Conservation (phyloP, 495 filamentous ascomycete genomes). For the Annulohypoxylon stygium region DNA sequence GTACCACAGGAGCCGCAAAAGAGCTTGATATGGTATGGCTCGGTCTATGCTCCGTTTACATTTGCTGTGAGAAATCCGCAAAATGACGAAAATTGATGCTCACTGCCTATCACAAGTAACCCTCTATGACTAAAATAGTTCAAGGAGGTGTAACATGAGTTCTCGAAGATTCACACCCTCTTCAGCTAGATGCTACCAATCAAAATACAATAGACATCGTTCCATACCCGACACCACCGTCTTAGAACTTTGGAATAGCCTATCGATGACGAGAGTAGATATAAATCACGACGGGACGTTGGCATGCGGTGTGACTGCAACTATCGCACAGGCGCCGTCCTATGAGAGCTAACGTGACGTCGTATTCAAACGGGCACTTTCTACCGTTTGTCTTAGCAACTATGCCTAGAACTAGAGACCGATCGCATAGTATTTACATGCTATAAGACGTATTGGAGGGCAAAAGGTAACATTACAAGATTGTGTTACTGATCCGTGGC, state of each 20-base stretch:
- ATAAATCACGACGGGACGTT: not conserved
- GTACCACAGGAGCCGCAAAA: not conserved
- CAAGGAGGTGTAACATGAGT: not conserved
- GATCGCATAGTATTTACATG: not conserved
- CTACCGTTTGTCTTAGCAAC: not conserved
- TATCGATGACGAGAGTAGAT: not conserved
- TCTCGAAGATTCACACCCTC: not conserved
- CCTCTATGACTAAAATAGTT: not conserved
- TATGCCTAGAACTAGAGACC: not conserved
- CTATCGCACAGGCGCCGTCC: not conserved
- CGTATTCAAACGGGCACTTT: not conserved
- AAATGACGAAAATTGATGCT: not conserved
- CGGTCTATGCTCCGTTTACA: not conserved
- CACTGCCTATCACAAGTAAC: not conserved
- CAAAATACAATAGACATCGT: not conserved
- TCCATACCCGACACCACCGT: not conserved
- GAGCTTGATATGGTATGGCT: not conserved
- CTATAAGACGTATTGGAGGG: not conserved
- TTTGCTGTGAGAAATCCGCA: not conserved
- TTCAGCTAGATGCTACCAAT: not conserved
- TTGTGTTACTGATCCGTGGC: not conserved
- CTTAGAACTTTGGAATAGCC: not conserved
- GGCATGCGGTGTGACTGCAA: not conserved
- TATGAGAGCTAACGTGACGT: not conserved
- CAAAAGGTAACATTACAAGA: not conserved